phyloP scores from a whole-genome alignment of 257 asterid genomes.

The Fraxinus pennsylvanica region DNA sequence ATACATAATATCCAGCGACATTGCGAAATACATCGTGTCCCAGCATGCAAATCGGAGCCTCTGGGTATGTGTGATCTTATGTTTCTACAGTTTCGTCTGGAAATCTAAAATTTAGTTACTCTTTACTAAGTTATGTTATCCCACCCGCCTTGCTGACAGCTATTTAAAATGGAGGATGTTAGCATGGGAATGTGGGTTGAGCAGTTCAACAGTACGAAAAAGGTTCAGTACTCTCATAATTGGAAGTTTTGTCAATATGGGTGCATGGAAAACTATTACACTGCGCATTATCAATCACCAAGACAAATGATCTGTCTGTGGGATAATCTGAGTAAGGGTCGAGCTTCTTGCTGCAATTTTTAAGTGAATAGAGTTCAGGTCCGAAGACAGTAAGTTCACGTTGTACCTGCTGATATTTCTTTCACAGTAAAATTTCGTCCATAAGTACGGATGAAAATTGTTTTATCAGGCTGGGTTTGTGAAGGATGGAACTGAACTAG shows the following conservation, averaged over 20 bases:
- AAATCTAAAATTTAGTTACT: conserved; percentile 8
- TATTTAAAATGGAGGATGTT: conserved; percentile 97
- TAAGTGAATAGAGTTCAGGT: conserved; percentile 25
- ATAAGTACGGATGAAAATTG: conserved; percentile 3
- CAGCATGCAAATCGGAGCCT: conserved; percentile 58
- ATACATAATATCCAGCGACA: conserved; percentile 73
- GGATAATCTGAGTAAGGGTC: conserved; percentile 58
- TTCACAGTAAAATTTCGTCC: conserved; percentile 10
- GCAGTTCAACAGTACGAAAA: conserved; percentile 65
- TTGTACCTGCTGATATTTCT: conserved; percentile 17
- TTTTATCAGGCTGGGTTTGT: conserved; percentile 19
- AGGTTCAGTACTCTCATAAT: conserved; percentile 69
- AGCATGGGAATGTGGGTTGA: conserved; percentile 99
- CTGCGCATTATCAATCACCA: conserved; percentile 98
- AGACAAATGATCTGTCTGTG: conserved; percentile 83
- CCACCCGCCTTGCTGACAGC: conserved; percentile 40
- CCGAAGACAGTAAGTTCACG: not conserved
- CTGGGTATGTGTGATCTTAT: conserved; percentile 49
- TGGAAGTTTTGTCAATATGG: conserved; percentile 96
- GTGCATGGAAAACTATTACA: conserved; percentile 79
- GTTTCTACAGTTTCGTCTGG: conserved; percentile 16
- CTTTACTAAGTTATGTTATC: conserved; percentile 8
- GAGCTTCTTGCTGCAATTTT: conserved; percentile 55
- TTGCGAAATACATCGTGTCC: conserved; percentile 67
- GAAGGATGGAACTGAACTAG: not conserved